Base-by-base conservation (phyloP, 2,329 filamentous ascomycete genomes). In the Fusarium succisae region DNA sequence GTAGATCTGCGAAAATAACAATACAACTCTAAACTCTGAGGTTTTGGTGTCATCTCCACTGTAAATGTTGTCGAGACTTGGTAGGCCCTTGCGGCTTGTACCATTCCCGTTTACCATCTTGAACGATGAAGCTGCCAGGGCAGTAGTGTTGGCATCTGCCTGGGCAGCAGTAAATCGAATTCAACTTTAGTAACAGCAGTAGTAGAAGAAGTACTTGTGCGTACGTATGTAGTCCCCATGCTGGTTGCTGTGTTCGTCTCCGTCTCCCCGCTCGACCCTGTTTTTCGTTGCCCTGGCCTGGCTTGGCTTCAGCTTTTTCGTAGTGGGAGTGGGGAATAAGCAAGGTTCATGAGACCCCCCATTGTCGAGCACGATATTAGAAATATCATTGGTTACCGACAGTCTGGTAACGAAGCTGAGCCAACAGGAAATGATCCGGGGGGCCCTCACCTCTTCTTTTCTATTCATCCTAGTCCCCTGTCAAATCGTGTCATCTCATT, bases 371-470 rank as follows among this genome's bases (percentile, higher is more conserved):
- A 38, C 18, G 17, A 22, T 57, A 70, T 4, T 18, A 20, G 32
- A 11, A 30, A 12, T 35, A 22, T 55, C 17, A 76, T 73, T 76
- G 74, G 63, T 32, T 65, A 63, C 74, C 74, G n/a, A 53, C 50
- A 10, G 28, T 32, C 69, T 71, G 54, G 74, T 70, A 64, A 59
- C 63, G 63, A 53, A 60, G 67, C 43, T 63, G 72, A 72, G 53
- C 74, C 74, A 76, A 76, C 69, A 67, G 74, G 74, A 73, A 71
- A 58, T 24, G 43, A 65, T 51, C 66, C 51, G 60, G 66, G 12
- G 13, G 35, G 50, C 50, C 39, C 68, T 38, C 57, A 53, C 38
- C 9, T 56, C 53, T 41, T 51, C 13, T 11, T 22, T 30, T 50
- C 26, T 45, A 53, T 59, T 60, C 50, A 66, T 43, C 57, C 51